phyloP scores from a whole-genome alignment of 2,329 filamentous ascomycete genomes.

The Phyllosticta ampelicida region DNA sequence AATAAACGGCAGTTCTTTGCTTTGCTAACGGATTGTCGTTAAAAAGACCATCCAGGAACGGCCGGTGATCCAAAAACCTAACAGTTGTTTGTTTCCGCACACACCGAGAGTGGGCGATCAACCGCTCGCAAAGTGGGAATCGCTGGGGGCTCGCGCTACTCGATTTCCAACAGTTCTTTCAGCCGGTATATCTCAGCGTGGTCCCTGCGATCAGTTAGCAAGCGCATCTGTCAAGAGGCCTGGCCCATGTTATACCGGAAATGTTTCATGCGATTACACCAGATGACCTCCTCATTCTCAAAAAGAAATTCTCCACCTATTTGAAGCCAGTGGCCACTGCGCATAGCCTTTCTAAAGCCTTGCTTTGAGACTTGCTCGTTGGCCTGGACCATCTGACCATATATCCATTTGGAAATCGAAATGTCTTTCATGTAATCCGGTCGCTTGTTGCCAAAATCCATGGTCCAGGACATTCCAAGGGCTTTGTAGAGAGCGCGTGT shows the following conservation, averaged over 20 bases:
- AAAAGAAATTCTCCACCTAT: slow-evolving; percentile 33
- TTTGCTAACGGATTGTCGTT: no score
- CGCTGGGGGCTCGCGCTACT: not conserved
- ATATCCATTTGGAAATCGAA: slow-evolving; percentile 18
- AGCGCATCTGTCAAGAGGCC: not conserved
- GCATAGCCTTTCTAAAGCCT: slow-evolving; percentile 27
- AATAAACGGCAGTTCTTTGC: no score
- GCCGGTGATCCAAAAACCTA: no score
- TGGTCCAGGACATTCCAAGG: slow-evolving; percentile 53
- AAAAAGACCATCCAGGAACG: no score
- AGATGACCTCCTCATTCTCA: slow-evolving; percentile 28
- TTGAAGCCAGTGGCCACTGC: slow-evolving; percentile 28
- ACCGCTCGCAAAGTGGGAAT: no score
- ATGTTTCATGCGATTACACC: slow-evolving; percentile 33
- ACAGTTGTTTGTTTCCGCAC: no score
- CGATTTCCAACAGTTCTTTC: not conserved
- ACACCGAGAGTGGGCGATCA: no score
- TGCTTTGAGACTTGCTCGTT: slow-evolving; percentile 28
- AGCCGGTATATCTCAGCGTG: not conserved
- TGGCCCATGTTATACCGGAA: slow-evolving; percentile 14
- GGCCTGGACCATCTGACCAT: slow-evolving; percentile 20
- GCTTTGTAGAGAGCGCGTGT: slow-evolving; percentile 50
- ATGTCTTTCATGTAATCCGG: slow-evolving; percentile 49
- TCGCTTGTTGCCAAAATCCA: slow-evolving; percentile 40
- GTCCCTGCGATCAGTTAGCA: not conserved